phyloP scores from a whole-genome alignment of 768 basidiomycete species.

The Termitomyces sp. region DNA sequence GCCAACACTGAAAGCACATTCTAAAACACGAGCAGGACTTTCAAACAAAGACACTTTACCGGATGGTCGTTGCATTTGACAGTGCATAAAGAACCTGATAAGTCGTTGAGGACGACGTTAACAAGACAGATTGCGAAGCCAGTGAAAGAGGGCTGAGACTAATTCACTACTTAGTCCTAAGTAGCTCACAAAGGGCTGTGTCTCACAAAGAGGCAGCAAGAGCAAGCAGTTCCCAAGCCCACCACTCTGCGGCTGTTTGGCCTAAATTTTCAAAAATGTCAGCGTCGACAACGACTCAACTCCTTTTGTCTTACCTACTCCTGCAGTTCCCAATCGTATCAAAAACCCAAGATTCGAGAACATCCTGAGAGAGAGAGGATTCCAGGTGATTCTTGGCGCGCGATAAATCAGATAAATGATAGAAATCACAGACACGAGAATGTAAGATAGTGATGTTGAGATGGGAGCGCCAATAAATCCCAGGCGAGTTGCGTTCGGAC shows the following conservation, averaged over 20 bases:
- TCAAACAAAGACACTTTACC: slow-evolving; percentile 37
- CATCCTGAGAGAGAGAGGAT: slow-evolving; percentile 56
- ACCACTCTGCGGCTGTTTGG: slow-evolving; percentile 90
- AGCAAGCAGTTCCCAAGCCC: slow-evolving; percentile 87
- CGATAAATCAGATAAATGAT: slow-evolving; percentile 60
- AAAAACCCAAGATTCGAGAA: slow-evolving; percentile 64
- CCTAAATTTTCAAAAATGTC: slow-evolving; percentile 24
- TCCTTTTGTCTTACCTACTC: slow-evolving; percentile 44
- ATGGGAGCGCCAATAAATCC: slow-evolving; percentile 93
- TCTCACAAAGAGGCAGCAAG: slow-evolving; percentile 43
- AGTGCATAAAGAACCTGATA: slow-evolving; percentile 81
- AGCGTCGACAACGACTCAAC: background rate
- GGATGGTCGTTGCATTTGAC: slow-evolving; percentile 75
- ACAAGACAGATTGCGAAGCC: slow-evolving; percentile 83
- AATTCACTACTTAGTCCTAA: background rate
- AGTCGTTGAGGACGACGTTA: slow-evolving; percentile 66
- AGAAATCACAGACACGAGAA: slow-evolving; percentile 62
- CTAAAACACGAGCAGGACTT: background rate
- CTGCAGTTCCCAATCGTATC: slow-evolving; percentile 70
- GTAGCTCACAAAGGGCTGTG: background rate
- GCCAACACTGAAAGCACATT: slow-evolving; percentile 3
- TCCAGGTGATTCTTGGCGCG: slow-evolving; percentile 71
- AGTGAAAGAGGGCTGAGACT: slow-evolving; percentile 74
- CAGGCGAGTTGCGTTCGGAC: slow-evolving; percentile 65
- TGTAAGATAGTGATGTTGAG: slow-evolving; percentile 81